Percentiles rank a stretch among this genome's conserved stretches.
phyloP scores from a whole-genome alignment of 2,329 filamentous ascomycete species.

The Tolypocladium inflatum region DNA sequence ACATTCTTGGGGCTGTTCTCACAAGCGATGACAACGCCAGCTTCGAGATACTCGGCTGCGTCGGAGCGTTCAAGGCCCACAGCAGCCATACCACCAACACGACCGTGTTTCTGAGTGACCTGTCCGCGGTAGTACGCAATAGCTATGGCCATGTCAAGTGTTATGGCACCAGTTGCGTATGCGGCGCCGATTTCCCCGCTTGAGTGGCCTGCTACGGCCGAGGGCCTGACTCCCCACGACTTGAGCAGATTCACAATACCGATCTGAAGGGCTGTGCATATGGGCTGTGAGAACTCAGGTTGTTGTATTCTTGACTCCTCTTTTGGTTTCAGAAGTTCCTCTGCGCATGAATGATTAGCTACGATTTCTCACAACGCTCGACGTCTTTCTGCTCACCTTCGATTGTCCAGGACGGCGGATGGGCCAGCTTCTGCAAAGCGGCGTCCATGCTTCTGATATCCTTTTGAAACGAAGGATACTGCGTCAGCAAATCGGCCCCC shows the following conservation, averaged over 20 bases:
- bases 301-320: slow-evolving; percentile 18
- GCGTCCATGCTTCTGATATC: slow-evolving; percentile 5
- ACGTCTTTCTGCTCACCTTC: background rate
- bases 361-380: background rate
- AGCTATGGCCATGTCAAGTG: slow-evolving; percentile 14
- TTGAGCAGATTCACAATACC: slow-evolving; percentile 28
- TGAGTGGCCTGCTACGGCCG: slow-evolving; percentile 26
- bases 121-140: slow-evolving; percentile 15
- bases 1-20: slow-evolving; percentile 38
- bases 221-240: slow-evolving; percentile 16
- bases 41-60: slow-evolving; percentile 8
- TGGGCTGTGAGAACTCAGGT: slow-evolving; percentile 36
- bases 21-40: slow-evolving; percentile 5
- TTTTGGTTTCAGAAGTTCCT: slow-evolving; percentile 14
- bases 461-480: slow-evolving; percentile 12
- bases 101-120: background rate
- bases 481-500: slow-evolving; percentile 20
- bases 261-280: slow-evolving; percentile 45
- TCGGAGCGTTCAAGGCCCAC: slow-evolving; percentile 17
- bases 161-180: slow-evolving; percentile 21
- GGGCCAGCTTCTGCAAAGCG: slow-evolving; percentile 3
- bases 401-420: slow-evolving; percentile 18
- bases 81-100: slow-evolving; percentile 21
- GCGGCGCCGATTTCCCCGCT: slow-evolving; percentile 31
- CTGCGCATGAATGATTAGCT: background rate